A percentile compares a stretch with the other conserved stretches of the same genome.
These are phyloP conservation scores for Peronospora destructor DNA, from an alignment of 352 stramenopile species.

Conservation along the genomic window DNA sequence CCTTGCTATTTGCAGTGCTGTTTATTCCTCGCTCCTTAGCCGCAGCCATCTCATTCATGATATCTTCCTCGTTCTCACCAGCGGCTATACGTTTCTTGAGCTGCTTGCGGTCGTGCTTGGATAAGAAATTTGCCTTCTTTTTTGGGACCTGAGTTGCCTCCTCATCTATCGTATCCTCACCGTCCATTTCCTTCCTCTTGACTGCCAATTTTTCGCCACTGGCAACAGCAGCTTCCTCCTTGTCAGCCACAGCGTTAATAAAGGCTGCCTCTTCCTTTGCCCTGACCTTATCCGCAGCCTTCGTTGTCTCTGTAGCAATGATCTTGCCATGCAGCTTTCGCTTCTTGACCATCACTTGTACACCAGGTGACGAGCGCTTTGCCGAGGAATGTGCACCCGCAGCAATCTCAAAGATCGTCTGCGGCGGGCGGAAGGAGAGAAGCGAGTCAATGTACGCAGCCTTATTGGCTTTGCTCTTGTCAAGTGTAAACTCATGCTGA, in stretches of 20 bases:
- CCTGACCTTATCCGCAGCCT: constrained; percentile 32
- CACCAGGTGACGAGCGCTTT: constrained; percentile 67
- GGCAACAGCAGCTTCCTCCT: constrained; percentile 18
- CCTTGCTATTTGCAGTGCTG: constrained; percentile 6
- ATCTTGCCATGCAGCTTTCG: constrained; percentile 79
- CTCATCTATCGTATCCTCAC: constrained; percentile 4
- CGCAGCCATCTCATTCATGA: constrained; percentile 52
- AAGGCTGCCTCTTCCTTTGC: constrained; percentile 32
- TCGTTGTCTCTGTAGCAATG: constrained; percentile 69
- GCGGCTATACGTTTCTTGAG: constrained; percentile 86
- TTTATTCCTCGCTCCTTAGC: constrained; percentile 38
- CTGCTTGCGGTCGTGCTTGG: constrained; percentile 91
- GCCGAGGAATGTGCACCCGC: constrained; percentile 68
- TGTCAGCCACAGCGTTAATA: constrained; percentile 26
- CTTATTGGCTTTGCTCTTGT: constrained; percentile 69
- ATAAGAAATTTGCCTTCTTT: constrained; percentile 85
- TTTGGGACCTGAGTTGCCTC: constrained; percentile 9
- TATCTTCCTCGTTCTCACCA: constrained; percentile 66
- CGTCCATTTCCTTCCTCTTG: constrained; percentile 11
- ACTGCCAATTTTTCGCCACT: constrained; percentile 6
- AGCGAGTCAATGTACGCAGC: constrained; percentile 90
- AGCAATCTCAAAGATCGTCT: constrained; percentile 95
- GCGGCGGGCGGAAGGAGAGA: constrained; percentile 89
- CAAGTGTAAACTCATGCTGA: constrained; percentile 75
- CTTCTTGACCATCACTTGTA: constrained; percentile 86